Base-by-base conservation (phyloP, 306 rosid genomes). In the Myrica gale region DNA sequence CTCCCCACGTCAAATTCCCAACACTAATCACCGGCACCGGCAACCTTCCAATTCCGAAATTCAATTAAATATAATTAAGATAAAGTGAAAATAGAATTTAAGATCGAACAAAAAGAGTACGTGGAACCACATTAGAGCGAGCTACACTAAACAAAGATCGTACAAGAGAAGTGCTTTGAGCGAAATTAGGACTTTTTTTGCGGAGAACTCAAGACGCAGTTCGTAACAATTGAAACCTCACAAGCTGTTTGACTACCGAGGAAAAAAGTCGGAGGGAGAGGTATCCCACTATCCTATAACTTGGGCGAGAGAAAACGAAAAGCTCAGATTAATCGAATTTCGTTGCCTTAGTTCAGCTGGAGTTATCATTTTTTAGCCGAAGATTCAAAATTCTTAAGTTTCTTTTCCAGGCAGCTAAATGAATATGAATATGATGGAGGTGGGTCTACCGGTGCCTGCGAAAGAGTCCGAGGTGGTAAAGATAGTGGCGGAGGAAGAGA, bases 1-100 rank as follows among this genome's bases (percentile, higher is more conserved):
- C 98, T 61, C 97, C 97, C 98, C 98, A 95, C 1, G 92, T 92
- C 87, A 92, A 86, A 88, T 92, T 95, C 60, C 98, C 97, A 16
- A 95, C 84, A 81, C 98, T 92, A 5, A 95, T 87, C 68, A 92
- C 93, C 19, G 92, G 92, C 68, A 95, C 77, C 3, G 89, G 85
- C 83, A 87, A 82, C 85, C 89, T 90, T 65, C 58, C 82, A 68
- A 26, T 26, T 26, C 43, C 65, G 39, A 67, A 71, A 69, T 48
- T 42, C 55, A 55, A 76, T 55, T 52, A 76, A 54, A 48, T 37
- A n/a, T n/a, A n/a, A n/a, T n/a, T n/a, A n/a, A 67, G 72, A 37
- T 23, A 46, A 39, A 53, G 69, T 0, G 37, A 12, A 5, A 47
- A 10, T 42, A 1, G 4, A 69, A 8, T 41, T n/a, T 17, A 39